Base-by-base conservation (phyloP, 2,329 filamentous ascomycete genomes). In the Alternaria sp. region DNA sequence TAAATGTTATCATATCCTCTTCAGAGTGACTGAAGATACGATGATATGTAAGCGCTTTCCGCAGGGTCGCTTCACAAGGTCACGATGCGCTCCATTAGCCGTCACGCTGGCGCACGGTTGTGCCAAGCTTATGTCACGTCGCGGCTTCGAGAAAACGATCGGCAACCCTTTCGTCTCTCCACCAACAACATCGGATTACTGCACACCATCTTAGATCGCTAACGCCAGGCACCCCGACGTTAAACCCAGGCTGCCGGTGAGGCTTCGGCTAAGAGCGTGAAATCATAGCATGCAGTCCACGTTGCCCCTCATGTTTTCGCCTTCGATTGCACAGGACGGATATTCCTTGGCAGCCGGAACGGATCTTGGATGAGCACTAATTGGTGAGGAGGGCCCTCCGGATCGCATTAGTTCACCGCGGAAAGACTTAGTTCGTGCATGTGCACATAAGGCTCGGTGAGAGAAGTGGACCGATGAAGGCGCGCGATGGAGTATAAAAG, bases 211-310 rank as follows among this genome's bases (percentile, higher is more conserved):
- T 24, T 34, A 18, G 7, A 44, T 41, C 46, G 20, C 52, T 39
- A 65, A 59, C 54, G 53, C 32, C 57, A 65, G 62, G 64, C 42
- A 63, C 63, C 56, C 53, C 53, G 36, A 56, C 57, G n/a, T 49
- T 41, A 5, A 49, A 38, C 30, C 58, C 57, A 48, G 54, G 43
- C 30, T 28, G 51, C 46, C 53, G 48, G 47, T 20, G 26, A 55
- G 18, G 39, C 38, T 52, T 51, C 41, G 47, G 63, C 61, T 54
- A 63, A 64, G 54, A 54, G 38, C 4, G 16, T 61, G 65, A 68
- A 59, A 64, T 68, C 65, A 68, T 64, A 43, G 36, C 28, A 46
- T 28, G 54, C 44, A 30, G 8, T 26, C n/a, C 18, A 47, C 16
- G 20, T 54, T 64, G 56, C 61, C 61, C 60, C 54, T 62, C 58